These are phyloP conservation scores for Phytophthora quininea DNA, from an alignment of 352 stramenopile genomes.

Conservation along the genomic window DNA sequence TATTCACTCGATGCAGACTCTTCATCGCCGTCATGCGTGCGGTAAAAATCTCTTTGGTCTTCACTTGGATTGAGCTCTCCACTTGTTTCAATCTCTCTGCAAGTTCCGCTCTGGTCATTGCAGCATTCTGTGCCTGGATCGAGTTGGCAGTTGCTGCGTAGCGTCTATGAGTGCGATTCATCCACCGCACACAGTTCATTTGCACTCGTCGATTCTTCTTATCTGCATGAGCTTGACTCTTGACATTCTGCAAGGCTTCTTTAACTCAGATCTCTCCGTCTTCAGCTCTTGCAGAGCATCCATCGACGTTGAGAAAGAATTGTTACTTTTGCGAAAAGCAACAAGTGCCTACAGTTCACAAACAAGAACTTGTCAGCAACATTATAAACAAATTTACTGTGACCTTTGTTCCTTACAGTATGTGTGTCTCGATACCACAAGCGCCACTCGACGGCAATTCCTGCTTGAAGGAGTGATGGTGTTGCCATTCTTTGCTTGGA, in stretches of 20 bases:
- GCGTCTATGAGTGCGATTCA: slow-evolving; percentile 66
- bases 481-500: neutral
- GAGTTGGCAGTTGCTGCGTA: slow-evolving; percentile 41
- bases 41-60: slow-evolving; percentile 53
- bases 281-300: slow-evolving; percentile 55
- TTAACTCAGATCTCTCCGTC: slow-evolving; percentile 50
- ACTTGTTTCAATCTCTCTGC: slow-evolving; percentile 44
- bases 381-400: neutral
- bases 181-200: slow-evolving; percentile 73
- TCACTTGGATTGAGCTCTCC: slow-evolving; percentile 46
- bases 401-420: slow-evolving; percentile 34
- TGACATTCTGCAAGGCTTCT: slow-evolving; percentile 53
- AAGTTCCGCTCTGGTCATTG: slow-evolving; percentile 58
- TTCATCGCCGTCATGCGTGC: slow-evolving; percentile 59
- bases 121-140: slow-evolving; percentile 41
- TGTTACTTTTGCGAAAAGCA: slow-evolving; percentile 38
- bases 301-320: slow-evolving; percentile 44
- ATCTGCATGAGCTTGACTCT: slow-evolving; percentile 49
- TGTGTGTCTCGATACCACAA: slow-evolving; percentile 62
- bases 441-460: slow-evolving; percentile 52
- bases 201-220: slow-evolving; percentile 58
- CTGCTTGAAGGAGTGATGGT: slow-evolving; percentile 1
- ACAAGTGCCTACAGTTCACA: slow-evolving; percentile 47
- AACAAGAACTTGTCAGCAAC: neutral
- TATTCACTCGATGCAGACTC: slow-evolving; percentile 50